A percentile compares a stretch with the other conserved stretches of the same genome.
Conservation (phyloP, 2,329 filamentous ascomycete genomes). For the Colletotrichum trifolii region DNA sequence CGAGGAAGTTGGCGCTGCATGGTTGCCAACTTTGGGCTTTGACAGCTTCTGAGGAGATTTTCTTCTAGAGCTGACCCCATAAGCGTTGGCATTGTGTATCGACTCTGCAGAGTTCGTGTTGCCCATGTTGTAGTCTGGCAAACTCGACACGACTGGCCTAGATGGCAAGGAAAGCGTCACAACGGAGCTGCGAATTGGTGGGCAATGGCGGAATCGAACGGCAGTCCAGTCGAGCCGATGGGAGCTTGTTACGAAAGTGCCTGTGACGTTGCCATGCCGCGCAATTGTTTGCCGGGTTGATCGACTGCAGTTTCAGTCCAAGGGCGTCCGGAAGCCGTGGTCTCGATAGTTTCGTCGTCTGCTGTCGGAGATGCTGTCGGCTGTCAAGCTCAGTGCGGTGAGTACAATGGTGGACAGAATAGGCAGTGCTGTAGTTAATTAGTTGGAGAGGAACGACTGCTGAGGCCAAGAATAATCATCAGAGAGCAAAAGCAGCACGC, state of each 20-base stretch:
- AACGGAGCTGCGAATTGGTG: constrained; percentile 35
- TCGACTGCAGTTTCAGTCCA: not conserved
- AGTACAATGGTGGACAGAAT: no score
- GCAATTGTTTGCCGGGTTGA: not conserved
- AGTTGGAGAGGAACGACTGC: no score
- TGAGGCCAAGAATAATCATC: no score
- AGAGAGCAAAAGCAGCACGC: no score
- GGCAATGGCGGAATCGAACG: constrained; percentile 3
- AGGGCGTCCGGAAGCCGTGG: no score
- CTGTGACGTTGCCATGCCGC: constrained; percentile 34
- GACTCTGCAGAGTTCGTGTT: constrained; percentile 61
- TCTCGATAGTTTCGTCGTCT: no score
- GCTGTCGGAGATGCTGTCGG: no score
- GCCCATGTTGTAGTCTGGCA: constrained; percentile 54
- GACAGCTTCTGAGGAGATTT: constrained; percentile 60
- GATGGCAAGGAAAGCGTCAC: constrained; percentile 13
- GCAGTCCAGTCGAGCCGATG: constrained; percentile 24
- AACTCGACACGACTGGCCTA: not conserved
- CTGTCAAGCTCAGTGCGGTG: no score
- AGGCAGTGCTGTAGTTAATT: no score
- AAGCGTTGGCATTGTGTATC: constrained; percentile 29
- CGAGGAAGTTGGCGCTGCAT: constrained; percentile 42
- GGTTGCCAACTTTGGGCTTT: constrained; percentile 59
- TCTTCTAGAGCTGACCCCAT: constrained; percentile 41
- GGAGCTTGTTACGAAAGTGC: constrained; percentile 13